phyloP scores from a whole-genome alignment of 495 filamentous ascomycete genomes.

The Baudoinia panamericana region DNA sequence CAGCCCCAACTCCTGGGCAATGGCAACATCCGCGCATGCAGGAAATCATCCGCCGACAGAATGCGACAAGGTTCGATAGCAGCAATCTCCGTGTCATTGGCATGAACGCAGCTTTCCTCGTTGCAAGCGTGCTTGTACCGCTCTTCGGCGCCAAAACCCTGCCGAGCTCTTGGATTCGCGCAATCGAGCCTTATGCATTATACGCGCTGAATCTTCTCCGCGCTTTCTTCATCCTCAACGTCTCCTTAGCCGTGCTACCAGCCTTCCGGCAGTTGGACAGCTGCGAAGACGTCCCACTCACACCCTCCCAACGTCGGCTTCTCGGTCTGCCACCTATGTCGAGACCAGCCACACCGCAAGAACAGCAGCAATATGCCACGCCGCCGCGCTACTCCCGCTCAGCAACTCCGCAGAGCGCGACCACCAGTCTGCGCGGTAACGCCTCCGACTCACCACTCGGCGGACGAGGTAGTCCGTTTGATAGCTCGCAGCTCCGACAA shows the following conservation, averaged over 20 bases:
- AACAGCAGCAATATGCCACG: slow-evolving; percentile 54
- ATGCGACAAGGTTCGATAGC: slow-evolving; percentile 58
- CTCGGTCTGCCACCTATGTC: slow-evolving; percentile 65
- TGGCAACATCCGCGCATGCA: slow-evolving; percentile 76
- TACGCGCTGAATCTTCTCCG: slow-evolving; percentile 39
- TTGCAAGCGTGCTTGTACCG: not conserved
- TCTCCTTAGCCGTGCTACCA: slow-evolving; percentile 50
- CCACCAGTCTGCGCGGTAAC: slow-evolving; percentile 36
- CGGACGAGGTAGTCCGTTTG: slow-evolving; percentile 16
- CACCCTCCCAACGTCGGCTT: slow-evolving; percentile 71
- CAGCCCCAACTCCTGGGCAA: slow-evolving; percentile 46
- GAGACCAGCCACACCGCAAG: slow-evolving; percentile 50
- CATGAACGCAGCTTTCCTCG: slow-evolving; percentile 48
- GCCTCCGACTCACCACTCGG: slow-evolving; percentile 42
- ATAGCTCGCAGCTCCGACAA: not conserved
- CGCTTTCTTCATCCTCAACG: slow-evolving; percentile 50
- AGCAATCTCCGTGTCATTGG: slow-evolving; percentile 50
- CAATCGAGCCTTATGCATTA: slow-evolving; percentile 22
- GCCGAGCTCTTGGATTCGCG: slow-evolving; percentile 20
- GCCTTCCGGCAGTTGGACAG: slow-evolving; percentile 59
- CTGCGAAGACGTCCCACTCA: slow-evolving; percentile 79
- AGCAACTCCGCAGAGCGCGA: slow-evolving; percentile 40
- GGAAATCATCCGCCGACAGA: slow-evolving; percentile 63
- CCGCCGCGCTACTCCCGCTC: slow-evolving; percentile 79
- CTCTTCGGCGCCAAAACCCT: slow-evolving; percentile 16